phyloP scores from a whole-genome alignment of 2,329 filamentous ascomycete genomes.

The Aureobasidium mangrovei region DNA sequence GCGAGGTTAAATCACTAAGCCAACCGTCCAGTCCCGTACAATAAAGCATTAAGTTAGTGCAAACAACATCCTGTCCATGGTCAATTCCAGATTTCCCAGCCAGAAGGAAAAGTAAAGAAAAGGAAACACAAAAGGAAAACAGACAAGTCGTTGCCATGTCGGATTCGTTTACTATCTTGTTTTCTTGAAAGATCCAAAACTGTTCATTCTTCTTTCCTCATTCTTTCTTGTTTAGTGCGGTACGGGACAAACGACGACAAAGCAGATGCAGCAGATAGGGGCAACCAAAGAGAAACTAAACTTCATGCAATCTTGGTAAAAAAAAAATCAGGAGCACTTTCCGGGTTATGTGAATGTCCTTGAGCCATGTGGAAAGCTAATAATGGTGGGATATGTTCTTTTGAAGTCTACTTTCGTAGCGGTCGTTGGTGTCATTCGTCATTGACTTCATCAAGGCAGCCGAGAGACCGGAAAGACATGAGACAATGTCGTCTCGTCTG shows the following conservation, averaged over 20 bases:
- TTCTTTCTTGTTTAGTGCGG: background rate
- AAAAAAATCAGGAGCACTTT: slow-evolving; percentile 5
- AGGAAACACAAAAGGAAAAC: background rate
- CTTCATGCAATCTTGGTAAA: slow-evolving; percentile 8
- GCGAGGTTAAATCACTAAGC: background rate
- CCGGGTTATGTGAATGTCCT: background rate
- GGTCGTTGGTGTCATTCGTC: slow-evolving; percentile 18
- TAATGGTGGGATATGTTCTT: slow-evolving; percentile 15
- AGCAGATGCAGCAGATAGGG: slow-evolving; percentile 7
- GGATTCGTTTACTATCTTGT: slow-evolving; percentile 9
- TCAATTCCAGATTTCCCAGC: background rate
- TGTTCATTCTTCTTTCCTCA: slow-evolving; percentile 1
- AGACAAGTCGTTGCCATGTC: slow-evolving; percentile 8
- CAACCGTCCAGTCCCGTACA: background rate
- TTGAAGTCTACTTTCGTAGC: slow-evolving; percentile 20
- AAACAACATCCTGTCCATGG: background rate
- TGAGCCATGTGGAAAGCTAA: slow-evolving; percentile 12
- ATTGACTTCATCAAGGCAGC: slow-evolving; percentile 19
- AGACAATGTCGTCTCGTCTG: slow-evolving; percentile 12
- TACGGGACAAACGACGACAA: background rate
- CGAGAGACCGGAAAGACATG: slow-evolving; percentile 9
- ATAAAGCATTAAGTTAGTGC: background rate
- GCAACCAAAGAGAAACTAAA: background rate
- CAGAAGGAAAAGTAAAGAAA: background rate
- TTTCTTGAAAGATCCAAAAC: slow-evolving; percentile 2